phyloP scores from a whole-genome alignment of 179 eudicot genomes.

The Silene vulgaris region DNA sequence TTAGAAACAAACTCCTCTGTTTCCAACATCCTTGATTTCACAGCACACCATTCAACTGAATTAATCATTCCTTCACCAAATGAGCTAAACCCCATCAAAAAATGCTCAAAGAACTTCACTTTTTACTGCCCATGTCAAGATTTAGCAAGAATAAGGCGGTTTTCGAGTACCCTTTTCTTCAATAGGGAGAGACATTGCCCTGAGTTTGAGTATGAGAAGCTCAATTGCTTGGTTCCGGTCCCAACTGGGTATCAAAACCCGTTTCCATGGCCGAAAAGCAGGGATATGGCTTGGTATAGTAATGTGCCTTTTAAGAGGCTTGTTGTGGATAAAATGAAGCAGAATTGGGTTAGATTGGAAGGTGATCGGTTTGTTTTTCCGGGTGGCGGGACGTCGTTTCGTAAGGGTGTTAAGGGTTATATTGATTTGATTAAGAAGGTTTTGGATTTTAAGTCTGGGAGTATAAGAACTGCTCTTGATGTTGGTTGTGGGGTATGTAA shows the following conservation, averaged over 20 bases:
- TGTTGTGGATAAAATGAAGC: slow-evolving; percentile 35
- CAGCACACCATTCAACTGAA: slow-evolving; percentile 24
- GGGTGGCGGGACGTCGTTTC: slow-evolving; percentile 64
- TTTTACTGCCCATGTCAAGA: slow-evolving; percentile 61
- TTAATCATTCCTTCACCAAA: background rate
- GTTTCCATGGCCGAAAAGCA: slow-evolving; percentile 51
- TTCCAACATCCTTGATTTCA: slow-evolving; percentile 23
- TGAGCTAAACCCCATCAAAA: slow-evolving; percentile 16
- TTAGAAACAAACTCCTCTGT: slow-evolving; percentile 7
- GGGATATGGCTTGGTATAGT: slow-evolving; percentile 45
- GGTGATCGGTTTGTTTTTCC: slow-evolving; percentile 48
- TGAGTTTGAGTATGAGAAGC: slow-evolving; percentile 15
- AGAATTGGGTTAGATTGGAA: slow-evolving; percentile 57
- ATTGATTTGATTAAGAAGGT: slow-evolving; percentile 30
- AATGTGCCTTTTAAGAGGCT: slow-evolving; percentile 49
- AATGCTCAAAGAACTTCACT: slow-evolving; percentile 47
- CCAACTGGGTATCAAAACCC: slow-evolving; percentile 44
- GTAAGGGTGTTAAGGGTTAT: slow-evolving; percentile 50
- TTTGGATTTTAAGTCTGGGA: slow-evolving; percentile 45
- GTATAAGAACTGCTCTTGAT: slow-evolving; percentile 55
- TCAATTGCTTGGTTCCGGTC: slow-evolving; percentile 39
- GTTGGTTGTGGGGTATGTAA: slow-evolving; percentile 63
- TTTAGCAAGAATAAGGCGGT: slow-evolving; percentile 22
- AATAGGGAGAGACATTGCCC: slow-evolving; percentile 63
- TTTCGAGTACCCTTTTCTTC: slow-evolving; percentile 19